Conservation (phyloP, 495 filamentous ascomycete species). For the Penicillium canescens region DNA sequence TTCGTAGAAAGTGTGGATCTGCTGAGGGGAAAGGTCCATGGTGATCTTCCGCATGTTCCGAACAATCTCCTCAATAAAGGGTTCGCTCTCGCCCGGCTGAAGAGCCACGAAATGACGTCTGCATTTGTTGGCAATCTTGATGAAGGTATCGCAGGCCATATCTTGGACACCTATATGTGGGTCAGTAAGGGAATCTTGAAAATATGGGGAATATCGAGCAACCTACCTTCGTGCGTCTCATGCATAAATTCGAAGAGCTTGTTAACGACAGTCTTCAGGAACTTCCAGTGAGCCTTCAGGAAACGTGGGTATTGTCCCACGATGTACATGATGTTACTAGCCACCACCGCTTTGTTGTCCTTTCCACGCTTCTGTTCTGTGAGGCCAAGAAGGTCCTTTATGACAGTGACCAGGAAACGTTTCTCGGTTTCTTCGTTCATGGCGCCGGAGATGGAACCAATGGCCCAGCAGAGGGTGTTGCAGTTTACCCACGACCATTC, state of each 20-base stretch:
- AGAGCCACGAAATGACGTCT: slow-evolving; percentile 94
- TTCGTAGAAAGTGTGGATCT: slow-evolving; percentile 99
- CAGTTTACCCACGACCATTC: slow-evolving; percentile 99
- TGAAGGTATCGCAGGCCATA: slow-evolving; percentile 99
- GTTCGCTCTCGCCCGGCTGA: slow-evolving; percentile 90
- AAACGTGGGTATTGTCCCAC: slow-evolving; percentile 98
- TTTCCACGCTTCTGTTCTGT: slow-evolving; percentile 99
- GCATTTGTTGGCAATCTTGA: slow-evolving; percentile 99
- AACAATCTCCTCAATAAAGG: slow-evolving; percentile 99
- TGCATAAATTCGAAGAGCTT: slow-evolving; percentile 99
- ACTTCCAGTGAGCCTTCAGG: slow-evolving; percentile 99
- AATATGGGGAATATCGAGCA: background rate
- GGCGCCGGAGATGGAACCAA: slow-evolving; percentile 95
- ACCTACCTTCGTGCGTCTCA: slow-evolving; percentile 92
- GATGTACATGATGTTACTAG: slow-evolving; percentile 99
- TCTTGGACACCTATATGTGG: slow-evolving; percentile 79
- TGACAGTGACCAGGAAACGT: slow-evolving; percentile 95
- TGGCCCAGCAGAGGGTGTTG: slow-evolving; percentile 99
- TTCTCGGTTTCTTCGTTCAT: slow-evolving; percentile 99
- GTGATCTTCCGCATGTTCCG: slow-evolving; percentile 93
- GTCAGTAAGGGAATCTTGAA: slow-evolving; percentile 25
- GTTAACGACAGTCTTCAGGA: slow-evolving; percentile 99
- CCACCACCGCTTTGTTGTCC: slow-evolving; percentile 98
- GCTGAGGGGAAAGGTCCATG: slow-evolving; percentile 89
- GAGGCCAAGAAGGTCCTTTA: slow-evolving; percentile 96